Percentiles rank a stretch among this genome's conserved stretches.
Conservation (phyloP, 2,329 filamentous ascomycete genomes). For the Samsoniella hepiali region DNA sequence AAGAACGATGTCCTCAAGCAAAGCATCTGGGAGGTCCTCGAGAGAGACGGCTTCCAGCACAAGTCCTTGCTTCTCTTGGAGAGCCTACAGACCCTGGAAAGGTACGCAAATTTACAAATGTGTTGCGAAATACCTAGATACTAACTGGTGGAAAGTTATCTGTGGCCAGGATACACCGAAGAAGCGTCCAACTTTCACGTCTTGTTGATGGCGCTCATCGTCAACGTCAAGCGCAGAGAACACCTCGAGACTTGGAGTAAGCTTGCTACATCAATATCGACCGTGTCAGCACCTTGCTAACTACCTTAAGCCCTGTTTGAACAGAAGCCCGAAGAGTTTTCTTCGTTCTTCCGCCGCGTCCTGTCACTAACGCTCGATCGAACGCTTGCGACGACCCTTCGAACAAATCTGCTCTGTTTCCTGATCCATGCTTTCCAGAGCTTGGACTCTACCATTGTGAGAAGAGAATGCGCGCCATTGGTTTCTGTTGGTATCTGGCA, state of each 20-base stretch:
- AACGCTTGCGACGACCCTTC: conserved; percentile 62
- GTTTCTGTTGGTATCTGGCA: conserved; percentile 97
- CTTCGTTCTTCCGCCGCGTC: conserved; percentile 81
- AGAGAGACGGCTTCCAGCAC: conserved; percentile 74
- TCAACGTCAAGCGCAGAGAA: conserved; percentile 85
- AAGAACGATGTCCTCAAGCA: conserved; percentile 83
- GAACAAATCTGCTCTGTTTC: conserved; percentile 83
- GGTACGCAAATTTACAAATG: conserved; percentile 44
- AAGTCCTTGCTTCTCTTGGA: conserved; percentile 80
- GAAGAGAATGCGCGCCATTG: conserved; percentile 93
- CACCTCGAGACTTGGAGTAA: conserved; percentile 82
- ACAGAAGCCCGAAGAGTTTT: conserved; percentile 76
- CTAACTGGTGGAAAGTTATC: conserved; percentile 57
- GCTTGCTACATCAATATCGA: conserved; percentile 25
- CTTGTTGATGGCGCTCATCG: conserved; percentile 77
- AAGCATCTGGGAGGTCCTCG: conserved; percentile 84
- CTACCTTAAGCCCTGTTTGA: conserved; percentile 63
- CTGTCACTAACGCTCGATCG: conserved; percentile 79
- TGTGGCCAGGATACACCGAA: conserved; percentile 91
- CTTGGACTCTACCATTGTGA: conserved; percentile 79
- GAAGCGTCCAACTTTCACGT: conserved; percentile 90
- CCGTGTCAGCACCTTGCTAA: conserved; percentile 21
- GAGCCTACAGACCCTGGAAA: conserved; percentile 85
- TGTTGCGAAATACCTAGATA: not conserved
- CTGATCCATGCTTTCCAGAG: conserved; percentile 92